Percentiles rank a stretch among this genome's conserved stretches.
These are phyloP conservation scores for Lenwebbia sp. DNA, from an alignment of 345 rosid species.

Conservation along the genomic window DNA sequence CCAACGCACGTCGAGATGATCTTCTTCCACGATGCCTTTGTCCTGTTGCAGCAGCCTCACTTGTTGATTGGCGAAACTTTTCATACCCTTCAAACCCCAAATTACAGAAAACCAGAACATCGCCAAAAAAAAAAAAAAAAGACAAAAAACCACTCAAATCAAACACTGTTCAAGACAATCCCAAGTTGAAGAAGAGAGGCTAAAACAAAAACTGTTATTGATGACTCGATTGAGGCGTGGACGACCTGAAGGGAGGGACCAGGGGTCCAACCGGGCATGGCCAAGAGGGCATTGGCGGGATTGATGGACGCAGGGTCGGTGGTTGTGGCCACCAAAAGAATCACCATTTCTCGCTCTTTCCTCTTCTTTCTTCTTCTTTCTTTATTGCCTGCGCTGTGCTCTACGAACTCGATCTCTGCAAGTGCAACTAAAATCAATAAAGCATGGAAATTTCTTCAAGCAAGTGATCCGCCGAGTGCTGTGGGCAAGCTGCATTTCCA, in stretches of 20 bases:
- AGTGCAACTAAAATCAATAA: neutral
- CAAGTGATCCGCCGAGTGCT: neutral
- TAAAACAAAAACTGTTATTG: neutral
- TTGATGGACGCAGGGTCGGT: slow-evolving; percentile 83
- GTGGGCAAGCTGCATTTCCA: neutral
- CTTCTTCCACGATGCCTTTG: slow-evolving; percentile 55
- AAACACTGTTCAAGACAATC: neutral
- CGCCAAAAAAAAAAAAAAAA: neutral
- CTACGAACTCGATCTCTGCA: neutral
- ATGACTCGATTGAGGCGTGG: neutral
- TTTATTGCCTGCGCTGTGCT: neutral
- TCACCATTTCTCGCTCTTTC: slow-evolving; percentile 38
- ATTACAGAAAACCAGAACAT: neutral
- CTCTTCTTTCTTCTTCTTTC: neutral
- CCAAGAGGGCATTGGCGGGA: slow-evolving; percentile 65
- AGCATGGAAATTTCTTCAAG: neutral
- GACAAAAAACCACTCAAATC: neutral
- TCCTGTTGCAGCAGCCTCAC: slow-evolving; percentile 64
- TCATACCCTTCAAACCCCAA: slow-evolving; percentile 30
- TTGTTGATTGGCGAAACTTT: slow-evolving; percentile 38
- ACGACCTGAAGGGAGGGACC: slow-evolving; percentile 42
- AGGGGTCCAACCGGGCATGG: slow-evolving; percentile 60
- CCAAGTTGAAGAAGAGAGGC: neutral
- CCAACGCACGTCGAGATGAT: slow-evolving; percentile 81
- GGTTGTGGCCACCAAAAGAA: slow-evolving; percentile 68